Evolutionary conservation across 2,329 filamentous ascomycete species (phyloP), one percentile per base, ranked within the genome.

Genomic region (Ceratocystis albifundus): DNA sequence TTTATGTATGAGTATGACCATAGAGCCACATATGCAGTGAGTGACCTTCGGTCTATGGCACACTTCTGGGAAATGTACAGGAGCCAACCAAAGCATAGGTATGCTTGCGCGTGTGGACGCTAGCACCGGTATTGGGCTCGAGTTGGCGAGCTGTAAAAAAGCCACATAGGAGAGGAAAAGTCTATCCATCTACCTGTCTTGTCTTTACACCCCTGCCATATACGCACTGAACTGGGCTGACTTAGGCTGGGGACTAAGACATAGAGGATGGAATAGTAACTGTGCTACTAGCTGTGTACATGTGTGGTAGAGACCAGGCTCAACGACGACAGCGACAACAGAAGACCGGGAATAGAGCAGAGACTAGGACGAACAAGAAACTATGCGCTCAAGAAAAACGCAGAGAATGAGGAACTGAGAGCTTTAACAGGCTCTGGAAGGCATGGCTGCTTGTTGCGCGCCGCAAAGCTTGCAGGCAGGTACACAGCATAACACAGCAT

Each of bases 121-220:
- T 20, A 25, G 7, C 22, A 22, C 22, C 22, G 48, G 32, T 8
- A 20, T 17, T 25, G 20, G 32, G 6, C 20, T 4, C 30, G 28
- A n/a, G 22, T 22, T 36, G 25, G 22, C 3, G 30, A 41, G 36
- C 36, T 41, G 36, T 41, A 41, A 41, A 41, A 41, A 41, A 41
- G 36, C 36, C 36, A 41, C 8, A 41, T 41, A 41, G 10, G 36
- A 15, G 36, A 41, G 36, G 36, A 41, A 41, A 41, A 41, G 36
- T 41, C 10, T 4, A 12, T 3, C 10, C 12, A 3, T 41, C 36
- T 41, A 12, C 3, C 10, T 41, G 10, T 41, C 36, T 41, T 12
- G 55, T 59, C 55, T 59, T 59, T 59, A 59, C 55, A 59, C 28
- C 55, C 55, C 6, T 10, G 28, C 32, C 55, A n/a, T 15, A 41